Evolutionary conservation across 2,329 filamentous ascomycete species (phyloP).

Genomic region (Aureobasidium sp.): DNA sequence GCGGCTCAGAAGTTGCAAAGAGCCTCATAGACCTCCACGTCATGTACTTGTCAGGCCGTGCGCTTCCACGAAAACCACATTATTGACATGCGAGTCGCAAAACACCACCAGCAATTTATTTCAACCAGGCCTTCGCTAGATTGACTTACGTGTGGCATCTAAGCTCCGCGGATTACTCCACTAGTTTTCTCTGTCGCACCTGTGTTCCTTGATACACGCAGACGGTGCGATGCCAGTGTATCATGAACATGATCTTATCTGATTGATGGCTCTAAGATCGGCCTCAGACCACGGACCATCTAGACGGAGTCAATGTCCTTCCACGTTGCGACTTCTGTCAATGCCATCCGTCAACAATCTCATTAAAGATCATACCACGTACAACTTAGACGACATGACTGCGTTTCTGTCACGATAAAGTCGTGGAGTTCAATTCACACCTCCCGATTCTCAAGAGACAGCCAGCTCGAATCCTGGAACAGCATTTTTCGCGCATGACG

Average conservation of each 20-base stretch:
- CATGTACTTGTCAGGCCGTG: constrained; percentile 3
- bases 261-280: background rate
- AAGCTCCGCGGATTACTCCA: background rate
- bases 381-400: no score
- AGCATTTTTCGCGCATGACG: background rate
- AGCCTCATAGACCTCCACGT: background rate
- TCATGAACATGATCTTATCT: background rate
- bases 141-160: background rate
- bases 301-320: background rate
- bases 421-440: background rate
- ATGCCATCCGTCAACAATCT: background rate
- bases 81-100: background rate
- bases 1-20: background rate
- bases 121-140: background rate
- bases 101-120: background rate
- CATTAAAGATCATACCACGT: background rate
- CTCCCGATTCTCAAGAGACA: background rate
- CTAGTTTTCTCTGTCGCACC: background rate
- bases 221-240: background rate
- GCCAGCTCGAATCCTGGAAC: background rate
- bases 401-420: background rate
- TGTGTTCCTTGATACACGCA: background rate
- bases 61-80: background rate
- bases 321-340: no score
- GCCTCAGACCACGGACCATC: background rate